A percentile compares a stretch with the other conserved stretches of the same genome.
Evolutionary conservation across 768 basidiomycete genomes (phyloP).

Genomic region (Collybiopsis confluens): DNA sequence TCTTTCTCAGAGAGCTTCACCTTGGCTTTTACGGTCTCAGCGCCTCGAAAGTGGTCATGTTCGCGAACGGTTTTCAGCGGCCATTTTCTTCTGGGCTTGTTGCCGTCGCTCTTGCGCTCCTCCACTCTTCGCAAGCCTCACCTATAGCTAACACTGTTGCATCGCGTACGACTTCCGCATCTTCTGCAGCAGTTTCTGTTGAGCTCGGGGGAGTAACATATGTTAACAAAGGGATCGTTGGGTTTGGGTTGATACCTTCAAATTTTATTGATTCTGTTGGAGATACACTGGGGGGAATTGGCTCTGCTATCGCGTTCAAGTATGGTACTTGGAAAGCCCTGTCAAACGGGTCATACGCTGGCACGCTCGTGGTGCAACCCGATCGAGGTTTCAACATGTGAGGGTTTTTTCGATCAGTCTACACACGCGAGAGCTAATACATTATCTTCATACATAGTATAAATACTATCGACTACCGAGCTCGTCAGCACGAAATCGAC

Average conservation of each 20-base stretch:
- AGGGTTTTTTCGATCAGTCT: conserved; percentile 12
- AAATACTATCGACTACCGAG: conserved; percentile 55
- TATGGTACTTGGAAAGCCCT: conserved; percentile 36
- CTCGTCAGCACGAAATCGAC: conserved; percentile 56
- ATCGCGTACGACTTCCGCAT: neutral
- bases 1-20: no score
- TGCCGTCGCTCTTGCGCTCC: neutral
- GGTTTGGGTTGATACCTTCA: conserved; percentile 58
- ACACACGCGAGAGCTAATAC: neutral
- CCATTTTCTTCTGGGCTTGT: neutral
- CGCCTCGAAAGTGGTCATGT: no score
- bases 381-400: conserved; percentile 62
- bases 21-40: no score
- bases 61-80: neutral
- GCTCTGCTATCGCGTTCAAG: conserved; percentile 58
- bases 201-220: conserved; percentile 35
- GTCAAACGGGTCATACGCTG: conserved; percentile 36
- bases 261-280: conserved; percentile 53
- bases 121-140: neutral
- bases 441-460: conserved; percentile 37
- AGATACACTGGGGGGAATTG: conserved; percentile 59
- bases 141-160: neutral
- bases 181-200: conserved; percentile 20
- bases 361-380: conserved; percentile 51
- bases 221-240: conserved; percentile 52